Base-by-base conservation (phyloP, 768 basidiomycete species). In the Xerocomellus chrysenteron region DNA sequence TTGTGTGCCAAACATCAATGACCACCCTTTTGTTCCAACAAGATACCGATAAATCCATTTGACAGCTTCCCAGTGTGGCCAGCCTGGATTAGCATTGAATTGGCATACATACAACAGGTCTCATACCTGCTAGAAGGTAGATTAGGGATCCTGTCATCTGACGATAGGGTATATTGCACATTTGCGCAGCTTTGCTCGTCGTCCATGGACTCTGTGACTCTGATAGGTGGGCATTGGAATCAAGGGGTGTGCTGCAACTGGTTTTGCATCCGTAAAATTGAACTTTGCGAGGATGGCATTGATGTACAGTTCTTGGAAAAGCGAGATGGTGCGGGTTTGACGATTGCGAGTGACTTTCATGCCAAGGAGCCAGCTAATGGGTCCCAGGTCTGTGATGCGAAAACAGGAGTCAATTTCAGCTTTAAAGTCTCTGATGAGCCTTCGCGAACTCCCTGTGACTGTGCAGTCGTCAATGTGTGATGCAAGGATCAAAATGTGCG, bases 21-120 rank as follows among this genome's bases (percentile, higher is more conserved):
- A 1, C 1, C n/a, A 24, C 1, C 5, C 12, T 37, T 52, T 55
- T 0, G 52, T 68, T 0, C 60, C 52, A 0, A 47, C 4, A 0
- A 69, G 61, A 14, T 69, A 69, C 0, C 17, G 0, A 4, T 65
- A 54, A 2, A 69, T 56, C 36, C 2, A 16, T 14, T 37, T 37
- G 14, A 37, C 14, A 2, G 36, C 36, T 37, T 37, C 16, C 36
- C 36, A 37, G 14, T 37, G 36, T 6, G 36, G 14, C 36, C 36
- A 37, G 36, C 36, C 36, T 28, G 43, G 26, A 17, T 44, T 17
- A 0, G 16, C 14, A 17, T 44, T 44, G 26, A 44, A 44, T 9
- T 44, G 26, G 12, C 13, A 44, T 14, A 44, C 4, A 1, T 28
- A 28, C 7, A 2, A 44, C 1, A 16, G 26, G 43, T 14, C 10